Percentiles rank a stretch among this genome's conserved stretches.
These are phyloP conservation scores for Cucurbitaria berberidis DNA, from an alignment of 2,329 filamentous ascomycete genomes.

Conservation along the genomic window DNA sequence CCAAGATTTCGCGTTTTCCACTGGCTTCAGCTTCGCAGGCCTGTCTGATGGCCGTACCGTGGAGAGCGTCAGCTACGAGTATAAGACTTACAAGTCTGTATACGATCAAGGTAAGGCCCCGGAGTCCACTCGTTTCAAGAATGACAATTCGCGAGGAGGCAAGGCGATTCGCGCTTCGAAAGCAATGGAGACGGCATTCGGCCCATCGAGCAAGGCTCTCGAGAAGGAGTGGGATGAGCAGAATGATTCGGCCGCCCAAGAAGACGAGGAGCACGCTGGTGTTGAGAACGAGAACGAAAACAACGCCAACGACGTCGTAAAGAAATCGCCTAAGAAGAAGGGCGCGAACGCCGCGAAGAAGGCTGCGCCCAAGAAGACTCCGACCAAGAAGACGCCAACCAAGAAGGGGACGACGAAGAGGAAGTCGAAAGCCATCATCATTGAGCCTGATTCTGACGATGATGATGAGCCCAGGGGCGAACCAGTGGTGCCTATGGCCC, in stretches of 20 bases:
- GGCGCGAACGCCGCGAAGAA: not conserved
- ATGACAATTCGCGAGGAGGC: constrained; percentile 8
- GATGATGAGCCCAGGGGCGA: not conserved
- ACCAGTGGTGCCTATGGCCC: not conserved
- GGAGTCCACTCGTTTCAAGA: constrained; percentile 6
- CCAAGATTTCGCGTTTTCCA: constrained; percentile 12
- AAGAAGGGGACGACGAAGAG: not conserved
- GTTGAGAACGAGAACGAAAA: not conserved
- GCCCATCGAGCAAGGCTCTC: constrained; percentile 4
- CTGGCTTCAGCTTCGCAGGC: constrained; percentile 10
- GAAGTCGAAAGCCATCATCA: not conserved
- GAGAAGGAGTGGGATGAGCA: constrained; percentile 9
- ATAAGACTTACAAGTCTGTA: constrained; percentile 24
- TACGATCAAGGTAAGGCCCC: constrained; percentile 29
- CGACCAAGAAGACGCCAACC: not conserved
- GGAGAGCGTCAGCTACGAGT: constrained; percentile 36
- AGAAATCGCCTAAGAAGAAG: not conserved
- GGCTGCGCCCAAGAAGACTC: not conserved
- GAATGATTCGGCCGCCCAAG: not conserved
- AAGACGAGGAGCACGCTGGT: not conserved
- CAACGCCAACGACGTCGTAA: not conserved
- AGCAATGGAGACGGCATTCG: constrained; percentile 8
- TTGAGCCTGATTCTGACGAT: not conserved
- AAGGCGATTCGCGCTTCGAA: constrained; percentile 1
- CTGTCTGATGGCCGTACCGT: constrained; percentile 30